Conservation (phyloP, 2,329 filamentous ascomycete species). For the Chrysoporthe cubensis region DNA sequence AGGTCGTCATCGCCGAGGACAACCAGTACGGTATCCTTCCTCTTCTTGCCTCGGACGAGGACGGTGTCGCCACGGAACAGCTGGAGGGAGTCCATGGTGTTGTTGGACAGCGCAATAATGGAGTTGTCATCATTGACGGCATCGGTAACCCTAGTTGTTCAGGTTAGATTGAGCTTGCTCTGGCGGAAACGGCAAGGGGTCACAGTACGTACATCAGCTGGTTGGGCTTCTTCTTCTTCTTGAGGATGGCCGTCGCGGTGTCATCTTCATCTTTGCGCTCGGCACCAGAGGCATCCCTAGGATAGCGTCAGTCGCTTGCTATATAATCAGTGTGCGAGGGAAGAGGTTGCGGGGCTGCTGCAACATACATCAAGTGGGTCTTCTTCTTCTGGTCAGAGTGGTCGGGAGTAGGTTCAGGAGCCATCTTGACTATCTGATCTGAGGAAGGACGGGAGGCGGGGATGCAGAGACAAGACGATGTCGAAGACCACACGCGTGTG, state of each 20-base stretch:
- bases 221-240: constrained; percentile 99
- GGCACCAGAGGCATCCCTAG: constrained; percentile 84
- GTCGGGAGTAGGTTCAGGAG: constrained; percentile 61
- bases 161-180: constrained; percentile 31
- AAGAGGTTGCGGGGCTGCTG: constrained; percentile 30
- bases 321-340: neutral
- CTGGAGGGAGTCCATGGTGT: constrained; percentile 97
- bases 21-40: constrained; percentile 98
- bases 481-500: constrained; percentile 8
- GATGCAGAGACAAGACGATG: constrained; percentile 21
- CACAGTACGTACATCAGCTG: constrained; percentile 76
- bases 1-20: constrained; percentile 97
- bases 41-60: constrained; percentile 98
- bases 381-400: constrained; percentile 74
- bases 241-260: constrained; percentile 92
- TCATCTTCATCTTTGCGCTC: constrained; percentile 90
- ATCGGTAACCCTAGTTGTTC: constrained; percentile 80
- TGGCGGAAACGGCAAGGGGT: neutral
- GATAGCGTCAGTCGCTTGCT: constrained; percentile 21
- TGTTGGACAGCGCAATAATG: constrained; percentile 96
- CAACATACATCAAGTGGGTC: constrained; percentile 76
- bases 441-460: constrained; percentile 22
- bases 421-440: constrained; percentile 60
- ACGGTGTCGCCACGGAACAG: constrained; percentile 99
- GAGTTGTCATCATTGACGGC: constrained; percentile 99